phyloP scores from a whole-genome alignment of 192 early-diverging fungal genomes.

The Linnemannia hyalina region DNA sequence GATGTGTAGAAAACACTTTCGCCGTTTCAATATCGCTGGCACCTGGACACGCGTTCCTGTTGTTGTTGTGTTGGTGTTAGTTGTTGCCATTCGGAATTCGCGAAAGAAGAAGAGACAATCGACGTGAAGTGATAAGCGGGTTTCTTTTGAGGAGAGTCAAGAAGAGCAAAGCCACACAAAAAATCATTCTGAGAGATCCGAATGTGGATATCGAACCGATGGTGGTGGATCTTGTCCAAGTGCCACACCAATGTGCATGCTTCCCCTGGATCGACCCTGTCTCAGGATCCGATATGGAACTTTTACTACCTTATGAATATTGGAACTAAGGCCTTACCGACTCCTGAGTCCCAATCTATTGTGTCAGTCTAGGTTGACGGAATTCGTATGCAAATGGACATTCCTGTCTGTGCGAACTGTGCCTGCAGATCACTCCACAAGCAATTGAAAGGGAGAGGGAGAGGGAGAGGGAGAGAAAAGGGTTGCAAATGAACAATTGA shows the following conservation, averaged over 20 bases:
- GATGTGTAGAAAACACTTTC: conserved; percentile 66
- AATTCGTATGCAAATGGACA: too few relatives aligned
- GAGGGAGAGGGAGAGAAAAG: background rate
- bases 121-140: background rate
- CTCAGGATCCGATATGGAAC: background rate
- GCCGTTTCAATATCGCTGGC: conserved; percentile 55
- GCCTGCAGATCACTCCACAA: background rate
- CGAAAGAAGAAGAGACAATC: background rate
- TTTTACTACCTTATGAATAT: background rate
- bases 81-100: background rate
- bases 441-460: background rate
- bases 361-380: too few relatives aligned
- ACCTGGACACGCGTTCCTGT: conserved; percentile 26
- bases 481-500: background rate
- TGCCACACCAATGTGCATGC: background rate
- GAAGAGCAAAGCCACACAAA: too few relatives aligned
- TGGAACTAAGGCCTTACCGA: background rate
- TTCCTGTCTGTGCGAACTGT: background rate
- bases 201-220: too few relatives aligned
- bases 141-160: background rate
- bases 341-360: background rate
- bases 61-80: background rate
- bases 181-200: too few relatives aligned
- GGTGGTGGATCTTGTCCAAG: too few relatives aligned
- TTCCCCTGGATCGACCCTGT: background rate